Base-by-base conservation (phyloP, 148 eudicot genomes). In the Simmondsia chinensis region DNA sequence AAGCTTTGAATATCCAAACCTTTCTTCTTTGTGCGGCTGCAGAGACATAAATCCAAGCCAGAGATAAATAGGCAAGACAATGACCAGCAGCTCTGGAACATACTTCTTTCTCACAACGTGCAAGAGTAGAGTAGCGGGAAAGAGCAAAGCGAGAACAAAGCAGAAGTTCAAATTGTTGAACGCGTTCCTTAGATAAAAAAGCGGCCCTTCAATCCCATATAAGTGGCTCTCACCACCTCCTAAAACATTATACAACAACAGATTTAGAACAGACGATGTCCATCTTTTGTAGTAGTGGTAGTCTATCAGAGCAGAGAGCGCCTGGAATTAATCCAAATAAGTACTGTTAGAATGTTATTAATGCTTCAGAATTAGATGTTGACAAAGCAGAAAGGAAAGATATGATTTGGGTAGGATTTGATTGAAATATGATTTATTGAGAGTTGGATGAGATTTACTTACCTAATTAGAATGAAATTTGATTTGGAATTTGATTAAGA, bases 151-250 rank as follows among this genome's bases (percentile, higher is more conserved):
- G 58, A 91, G 79, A 54, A 91, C 56, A 51, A 91, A 86, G 46
- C 81, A 71, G 36, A 91, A 74, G 66, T 91, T 91, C 77, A 91
- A 91, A 60, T 91, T 91, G 63, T 85, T 91, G 50, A 85, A 86
- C 20, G 81, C 99, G 68, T 91, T 91, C 63, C 48, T 74, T 64
- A 91, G 52, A 61, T 86, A 91, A 75, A 49, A 91, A 38, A 71
- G 45, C 24, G 89, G 83, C 38, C 94, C 94, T 70, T 91, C 99
- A 58, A 75, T 69, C 34, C 99, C 99, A 66, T 91, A 91, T 63
- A 86, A 75, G 62, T 85, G 95, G 68, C 99, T 91, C 68, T 82
- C 95, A 73, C 95, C 99, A 59, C 99, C 99, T 38, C 99, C 88
- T 40, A 79, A 44, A 26, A 91, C 94, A 56, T 91, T 91, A 74